Conservation (phyloP, 805 yeast species). For the Monosporozyma servazzii region DNA sequence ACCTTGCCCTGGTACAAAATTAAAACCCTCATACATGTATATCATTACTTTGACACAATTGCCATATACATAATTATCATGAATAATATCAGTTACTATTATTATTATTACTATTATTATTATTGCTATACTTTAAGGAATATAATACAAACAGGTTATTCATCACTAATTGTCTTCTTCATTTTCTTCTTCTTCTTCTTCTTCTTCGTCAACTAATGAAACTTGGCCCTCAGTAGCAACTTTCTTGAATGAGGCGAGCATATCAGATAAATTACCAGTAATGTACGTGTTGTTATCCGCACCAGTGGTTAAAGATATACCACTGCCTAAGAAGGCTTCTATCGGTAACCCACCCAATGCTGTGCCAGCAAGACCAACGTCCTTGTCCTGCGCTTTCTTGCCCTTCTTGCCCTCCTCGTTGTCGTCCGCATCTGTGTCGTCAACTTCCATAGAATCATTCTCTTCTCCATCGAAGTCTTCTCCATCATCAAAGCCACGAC, state of each 20-base stretch:
- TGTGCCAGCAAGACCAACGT: constrained; percentile 8
- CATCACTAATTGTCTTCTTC: not conserved
- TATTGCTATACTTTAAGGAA: too few species aligned
- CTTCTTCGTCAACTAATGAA: not conserved
- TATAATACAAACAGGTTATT: too few species aligned
- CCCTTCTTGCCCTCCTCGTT: constrained; percentile 7
- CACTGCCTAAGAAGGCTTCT: constrained; percentile 26
- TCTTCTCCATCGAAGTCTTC: constrained; percentile 3
- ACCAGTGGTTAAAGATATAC: constrained; percentile 32
- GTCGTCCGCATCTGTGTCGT: constrained; percentile 30
- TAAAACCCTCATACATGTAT: too few species aligned
- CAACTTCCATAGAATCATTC: constrained; percentile 18
- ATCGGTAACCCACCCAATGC: constrained; percentile 15
- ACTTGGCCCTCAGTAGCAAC: constrained; percentile 3
- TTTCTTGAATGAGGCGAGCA: constrained; percentile 41
- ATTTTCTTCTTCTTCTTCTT: not conserved
- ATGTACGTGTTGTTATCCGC: constrained; percentile 41
- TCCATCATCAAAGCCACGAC: not conserved
- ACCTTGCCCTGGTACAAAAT: too few species aligned
- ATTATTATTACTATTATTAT: too few species aligned
- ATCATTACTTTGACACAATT: too few species aligned
- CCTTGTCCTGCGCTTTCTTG: not conserved
- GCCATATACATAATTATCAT: too few species aligned
- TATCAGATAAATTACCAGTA: constrained; percentile 55
- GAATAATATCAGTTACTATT: too few species aligned